These are phyloP conservation scores for Sclerotinia trifoliorum DNA, from an alignment of 2,329 filamentous ascomycete genomes.

Conservation along the genomic window DNA sequence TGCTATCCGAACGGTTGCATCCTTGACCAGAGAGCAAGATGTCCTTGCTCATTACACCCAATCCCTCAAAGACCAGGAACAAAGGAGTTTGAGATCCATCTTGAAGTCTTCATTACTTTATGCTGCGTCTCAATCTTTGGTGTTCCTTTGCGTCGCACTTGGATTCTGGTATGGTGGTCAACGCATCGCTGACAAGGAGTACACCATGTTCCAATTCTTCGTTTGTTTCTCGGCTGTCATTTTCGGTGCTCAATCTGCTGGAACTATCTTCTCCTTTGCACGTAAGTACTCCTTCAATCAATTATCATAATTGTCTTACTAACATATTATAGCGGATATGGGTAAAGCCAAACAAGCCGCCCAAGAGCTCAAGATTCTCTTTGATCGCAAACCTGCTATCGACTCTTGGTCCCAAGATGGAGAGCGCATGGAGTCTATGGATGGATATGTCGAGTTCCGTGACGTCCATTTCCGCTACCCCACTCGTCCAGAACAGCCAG, in stretches of 20 bases:
- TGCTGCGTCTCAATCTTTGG: constrained; percentile 77
- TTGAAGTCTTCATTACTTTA: constrained; percentile 77
- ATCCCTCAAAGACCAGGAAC: constrained; percentile 65
- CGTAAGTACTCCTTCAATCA: constrained; percentile 41
- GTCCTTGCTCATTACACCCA: constrained; percentile 70
- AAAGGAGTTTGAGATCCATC: constrained; percentile 68
- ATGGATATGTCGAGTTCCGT: constrained; percentile 83
- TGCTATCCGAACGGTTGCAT: constrained; percentile 89
- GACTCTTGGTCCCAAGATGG: constrained; percentile 78
- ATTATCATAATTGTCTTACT: constrained; percentile 13
- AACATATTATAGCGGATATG: constrained; percentile 63
- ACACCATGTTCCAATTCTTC: constrained; percentile 84
- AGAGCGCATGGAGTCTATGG: constrained; percentile 57
- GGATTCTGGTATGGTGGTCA: constrained; percentile 92
- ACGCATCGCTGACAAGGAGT: constrained; percentile 68
- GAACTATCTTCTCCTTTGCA: constrained; percentile 83
- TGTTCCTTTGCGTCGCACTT: constrained; percentile 80
- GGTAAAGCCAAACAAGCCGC: constrained; percentile 88
- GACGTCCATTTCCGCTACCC: constrained; percentile 95
- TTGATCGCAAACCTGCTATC: constrained; percentile 78
- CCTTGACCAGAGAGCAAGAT: constrained; percentile 81
- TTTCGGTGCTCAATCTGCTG: constrained; percentile 89
- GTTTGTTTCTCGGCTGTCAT: constrained; percentile 84
- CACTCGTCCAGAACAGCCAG: constrained; percentile 85
- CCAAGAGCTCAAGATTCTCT: constrained; percentile 74